Evolutionary conservation across 2,329 filamentous ascomycete genomes (phyloP).

Genomic region (Fusarium pseudocircinatum): DNA sequence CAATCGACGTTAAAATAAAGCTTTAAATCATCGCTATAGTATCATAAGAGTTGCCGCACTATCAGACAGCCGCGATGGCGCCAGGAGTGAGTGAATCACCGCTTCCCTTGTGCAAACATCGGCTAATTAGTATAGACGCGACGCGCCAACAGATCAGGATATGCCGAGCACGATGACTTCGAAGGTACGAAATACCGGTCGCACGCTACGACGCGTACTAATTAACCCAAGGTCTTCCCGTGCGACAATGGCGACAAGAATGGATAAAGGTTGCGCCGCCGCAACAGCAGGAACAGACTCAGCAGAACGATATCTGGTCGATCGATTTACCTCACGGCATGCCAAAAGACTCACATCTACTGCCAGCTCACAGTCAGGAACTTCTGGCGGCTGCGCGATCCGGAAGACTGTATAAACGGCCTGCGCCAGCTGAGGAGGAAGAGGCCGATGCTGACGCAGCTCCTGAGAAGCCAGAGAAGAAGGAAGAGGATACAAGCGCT

Average conservation of each 20-base stretch:
- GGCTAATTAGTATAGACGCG: conserved; percentile 56
- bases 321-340: conserved; percentile 79
- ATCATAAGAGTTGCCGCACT: not conserved
- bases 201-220: conserved; percentile 22
- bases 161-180: conserved; percentile 69
- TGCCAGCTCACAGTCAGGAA: conserved; percentile 83
- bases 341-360: conserved; percentile 84
- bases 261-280: conserved; percentile 74
- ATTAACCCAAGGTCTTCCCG: conserved; percentile 74
- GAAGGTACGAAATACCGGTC: conserved; percentile 56
- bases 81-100: conserved; percentile 49
- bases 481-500: conserved; percentile 67
- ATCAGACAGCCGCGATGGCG: conserved; percentile 48
- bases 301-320: conserved; percentile 76
- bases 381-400: conserved; percentile 83
- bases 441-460: conserved; percentile 61
- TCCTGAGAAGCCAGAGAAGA: conserved; percentile 66
- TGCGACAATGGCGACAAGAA: conserved; percentile 88
- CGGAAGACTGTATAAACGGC: conserved; percentile 78
- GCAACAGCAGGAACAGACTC: conserved; percentile 68
- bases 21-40: not conserved
- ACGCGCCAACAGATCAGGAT: conserved; percentile 65
- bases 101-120: conserved; percentile 7
- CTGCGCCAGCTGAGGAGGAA: conserved; percentile 69
- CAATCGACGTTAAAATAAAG: conserved; percentile 1